Base-by-base conservation (phyloP, 192 early-diverging fungal species). In the Spizellomyces punctatus region DNA sequence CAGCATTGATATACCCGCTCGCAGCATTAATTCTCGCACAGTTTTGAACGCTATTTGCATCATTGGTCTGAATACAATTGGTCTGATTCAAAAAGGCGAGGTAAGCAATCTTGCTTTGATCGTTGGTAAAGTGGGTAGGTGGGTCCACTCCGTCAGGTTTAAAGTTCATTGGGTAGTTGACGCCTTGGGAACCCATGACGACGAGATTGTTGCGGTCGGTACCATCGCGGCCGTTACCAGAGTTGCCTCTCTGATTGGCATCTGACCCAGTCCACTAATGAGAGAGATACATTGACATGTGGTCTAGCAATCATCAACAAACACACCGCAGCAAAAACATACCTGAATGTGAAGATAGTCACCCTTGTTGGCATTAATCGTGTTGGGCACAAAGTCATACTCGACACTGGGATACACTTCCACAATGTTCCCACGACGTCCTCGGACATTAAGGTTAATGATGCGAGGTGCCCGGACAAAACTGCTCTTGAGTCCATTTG, bases 121-220 rank as follows among this genome's bases (percentile, higher is more conserved):
- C 36, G 69, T 78, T 78, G 10, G 66, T 78, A 46, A 78, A 78
- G 56, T 78, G 77, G 17, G 45, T 8, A 7, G 77, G 66, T 16
- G 69, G 46, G 14, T 36, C 17, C 41, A 71, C 64, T 14, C 47
- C 46, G 57, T 60, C 47, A 56, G 77, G 77, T 43, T 72, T 72
- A 10, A 79, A 54, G 70, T 61, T 74, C 14, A 64, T 21, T 16
- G 78, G 78, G 46, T 74, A 63, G 64, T 80, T 80, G 58, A 63
- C 65, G 9, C 68, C 75, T 27, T 58, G 50, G 4, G 56, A 22
- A 42, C 49, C 14, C 10, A 75, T 57, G 5, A 76, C 22, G 0
- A 76, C 79, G 8, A 81, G 46, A 61, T 81, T 81, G 73, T 9
- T 54, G 58, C 79, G 72, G 59, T 81, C 79, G 36, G 79, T 81